Conservation (phyloP, 2,329 filamentous ascomycete genomes). For the Fonsecaea erecta region DNA sequence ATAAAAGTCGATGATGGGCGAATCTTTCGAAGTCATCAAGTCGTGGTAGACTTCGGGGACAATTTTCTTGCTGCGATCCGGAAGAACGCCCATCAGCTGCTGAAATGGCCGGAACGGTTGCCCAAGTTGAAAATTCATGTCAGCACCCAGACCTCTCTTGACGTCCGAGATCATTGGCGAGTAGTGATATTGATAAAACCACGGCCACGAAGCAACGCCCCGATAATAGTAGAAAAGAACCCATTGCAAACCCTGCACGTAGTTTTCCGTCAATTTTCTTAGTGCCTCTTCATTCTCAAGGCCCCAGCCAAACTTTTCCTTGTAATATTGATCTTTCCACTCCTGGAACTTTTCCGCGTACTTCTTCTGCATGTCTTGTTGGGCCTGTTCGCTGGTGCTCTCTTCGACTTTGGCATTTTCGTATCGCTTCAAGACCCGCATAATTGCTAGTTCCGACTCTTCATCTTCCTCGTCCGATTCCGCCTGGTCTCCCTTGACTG, state of each 20-base stretch:
- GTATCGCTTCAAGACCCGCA: constrained; percentile 85
- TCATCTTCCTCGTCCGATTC: constrained; percentile 79
- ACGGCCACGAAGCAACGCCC: constrained; percentile 96
- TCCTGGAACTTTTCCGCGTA: constrained; percentile 88
- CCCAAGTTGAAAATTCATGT: constrained; percentile 90
- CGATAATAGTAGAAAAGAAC: constrained; percentile 98
- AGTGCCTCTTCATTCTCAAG: constrained; percentile 80
- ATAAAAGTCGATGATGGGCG: constrained; percentile 97
- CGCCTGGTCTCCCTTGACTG: constrained; percentile 57
- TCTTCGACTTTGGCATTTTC: constrained; percentile 88
- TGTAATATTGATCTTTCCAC: constrained; percentile 96
- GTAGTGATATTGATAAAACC: constrained; percentile 97
- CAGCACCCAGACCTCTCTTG: constrained; percentile 79
- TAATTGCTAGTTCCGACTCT: constrained; percentile 79
- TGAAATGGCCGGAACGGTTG: constrained; percentile 95
- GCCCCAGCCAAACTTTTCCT: constrained; percentile 87
- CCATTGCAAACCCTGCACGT: constrained; percentile 97
- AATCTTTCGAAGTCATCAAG: constrained; percentile 87
- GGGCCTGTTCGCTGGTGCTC: constrained; percentile 75
- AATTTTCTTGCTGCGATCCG: constrained; percentile 95
- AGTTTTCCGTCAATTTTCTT: constrained; percentile 85
- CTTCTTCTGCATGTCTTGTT: constrained; percentile 76
- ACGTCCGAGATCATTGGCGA: constrained; percentile 97
- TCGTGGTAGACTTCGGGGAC: constrained; percentile 86
- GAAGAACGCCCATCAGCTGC: constrained; percentile 96